phyloP scores from a whole-genome alignment of 768 basidiomycete species.

The Hypholoma fasciculare region DNA sequence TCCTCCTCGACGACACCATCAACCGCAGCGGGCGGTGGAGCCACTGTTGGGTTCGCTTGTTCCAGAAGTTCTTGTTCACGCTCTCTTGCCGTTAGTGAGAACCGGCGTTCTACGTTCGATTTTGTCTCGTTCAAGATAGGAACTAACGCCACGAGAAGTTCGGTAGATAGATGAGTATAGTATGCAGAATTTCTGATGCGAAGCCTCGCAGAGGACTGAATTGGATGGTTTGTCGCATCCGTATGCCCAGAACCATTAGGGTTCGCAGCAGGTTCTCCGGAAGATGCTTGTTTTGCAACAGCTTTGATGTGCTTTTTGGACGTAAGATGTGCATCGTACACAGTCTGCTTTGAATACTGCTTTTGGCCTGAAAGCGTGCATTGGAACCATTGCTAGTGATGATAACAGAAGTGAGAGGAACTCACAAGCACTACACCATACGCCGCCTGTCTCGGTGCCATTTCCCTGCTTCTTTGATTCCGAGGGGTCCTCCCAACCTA shows the following conservation, averaged over 20 bases:
- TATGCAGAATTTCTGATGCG: conserved; percentile 68
- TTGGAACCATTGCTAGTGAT: too few relatives aligned
- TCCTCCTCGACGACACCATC: conserved; percentile 60
- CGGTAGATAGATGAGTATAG: conserved; percentile 67
- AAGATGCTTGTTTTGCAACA: conserved; percentile 65
- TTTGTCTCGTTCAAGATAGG: conserved; percentile 84
- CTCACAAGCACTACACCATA: conserved; percentile 96
- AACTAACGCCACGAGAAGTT: conserved; percentile 64
- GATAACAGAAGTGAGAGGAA: conserved; percentile 9
- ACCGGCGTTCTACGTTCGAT: conserved; percentile 93
- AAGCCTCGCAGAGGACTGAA: conserved; percentile 40
- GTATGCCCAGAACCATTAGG: conserved; percentile 52
- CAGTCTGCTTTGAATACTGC: conserved; percentile 93
- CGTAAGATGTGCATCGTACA: conserved; percentile 93
- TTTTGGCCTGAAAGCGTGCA: conserved; percentile 65
- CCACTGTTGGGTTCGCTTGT: conserved; percentile 50
- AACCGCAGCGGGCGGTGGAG: conserved; percentile 42
- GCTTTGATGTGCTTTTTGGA: conserved; percentile 97
- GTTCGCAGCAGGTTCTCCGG: conserved; percentile 47
- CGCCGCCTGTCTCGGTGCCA: conserved; percentile 51
- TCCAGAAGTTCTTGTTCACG: conserved; percentile 93
- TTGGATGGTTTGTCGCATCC: conserved; percentile 23
- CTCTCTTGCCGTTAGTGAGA: conserved; percentile 96
- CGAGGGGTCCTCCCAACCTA: conserved; percentile 70
- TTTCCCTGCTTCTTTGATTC: conserved; percentile 43